These are phyloP conservation scores for Chlorella vulgaris DNA, from an alignment of 139 green algal species.

Conservation along the genomic window DNA sequence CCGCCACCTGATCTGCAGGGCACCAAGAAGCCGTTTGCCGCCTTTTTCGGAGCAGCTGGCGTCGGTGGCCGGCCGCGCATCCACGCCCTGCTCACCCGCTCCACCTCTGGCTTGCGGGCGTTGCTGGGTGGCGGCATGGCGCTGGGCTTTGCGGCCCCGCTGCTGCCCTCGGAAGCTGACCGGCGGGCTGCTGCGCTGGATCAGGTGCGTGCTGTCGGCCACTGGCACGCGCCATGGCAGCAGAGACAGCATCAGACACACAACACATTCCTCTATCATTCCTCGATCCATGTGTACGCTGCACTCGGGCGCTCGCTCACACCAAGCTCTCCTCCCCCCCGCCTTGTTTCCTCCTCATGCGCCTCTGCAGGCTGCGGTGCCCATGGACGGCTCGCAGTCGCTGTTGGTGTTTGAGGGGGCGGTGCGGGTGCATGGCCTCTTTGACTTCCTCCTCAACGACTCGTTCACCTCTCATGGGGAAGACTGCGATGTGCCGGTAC, in stretches of 20 bases:
- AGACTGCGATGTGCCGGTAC: conserved; percentile 60
- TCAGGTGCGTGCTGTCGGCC: neutral
- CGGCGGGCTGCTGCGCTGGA: neutral
- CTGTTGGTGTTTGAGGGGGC: conserved; percentile 61
- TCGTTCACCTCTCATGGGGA: conserved; percentile 19
- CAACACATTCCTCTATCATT: too few relatives aligned
- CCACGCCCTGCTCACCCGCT: conserved; percentile 62
- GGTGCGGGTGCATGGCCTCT: conserved; percentile 60
- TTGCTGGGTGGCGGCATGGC: conserved; percentile 30
- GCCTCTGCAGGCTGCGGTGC: conserved; percentile 20
- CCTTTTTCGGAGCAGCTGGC: conserved; percentile 57
- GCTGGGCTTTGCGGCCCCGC: conserved; percentile 57
- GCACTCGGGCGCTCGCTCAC: too few relatives aligned
- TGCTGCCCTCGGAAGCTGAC: conserved; percentile 35
- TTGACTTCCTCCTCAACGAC: conserved; percentile 65
- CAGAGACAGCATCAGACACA: too few relatives aligned
- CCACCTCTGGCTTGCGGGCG: conserved; percentile 39
- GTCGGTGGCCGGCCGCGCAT: conserved; percentile 40
- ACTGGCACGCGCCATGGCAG: neutral
- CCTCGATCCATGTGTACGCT: too few relatives aligned
- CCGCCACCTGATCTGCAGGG: too few relatives aligned
- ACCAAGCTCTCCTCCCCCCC: too few relatives aligned
- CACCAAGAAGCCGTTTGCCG: conserved; percentile 40
- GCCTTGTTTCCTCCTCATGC: neutral
- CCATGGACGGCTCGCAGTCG: conserved; percentile 51